Evolutionary conservation across 768 basidiomycete genomes (phyloP).

Genomic region (Naganishia friedmannii): DNA sequence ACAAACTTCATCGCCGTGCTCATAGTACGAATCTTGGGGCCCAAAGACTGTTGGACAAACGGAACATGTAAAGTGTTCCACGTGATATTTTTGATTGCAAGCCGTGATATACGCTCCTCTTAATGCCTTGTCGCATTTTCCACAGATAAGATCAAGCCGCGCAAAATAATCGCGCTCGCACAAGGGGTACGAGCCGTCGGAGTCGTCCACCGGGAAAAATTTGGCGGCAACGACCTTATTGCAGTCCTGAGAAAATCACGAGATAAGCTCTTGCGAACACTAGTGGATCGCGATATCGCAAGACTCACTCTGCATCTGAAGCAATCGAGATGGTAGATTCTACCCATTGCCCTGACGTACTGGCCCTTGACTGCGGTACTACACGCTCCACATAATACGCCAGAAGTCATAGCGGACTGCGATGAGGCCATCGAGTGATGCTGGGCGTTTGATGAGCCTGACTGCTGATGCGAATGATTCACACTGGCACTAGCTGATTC

Average conservation of each 20-base stretch:
- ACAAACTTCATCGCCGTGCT: conserved; percentile 92
- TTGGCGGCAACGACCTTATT: conserved; percentile 94
- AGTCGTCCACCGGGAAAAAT: conserved; percentile 96
- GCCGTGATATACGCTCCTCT: conserved; percentile 98
- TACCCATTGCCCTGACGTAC: conserved; percentile 89
- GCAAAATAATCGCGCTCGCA: conserved; percentile 98
- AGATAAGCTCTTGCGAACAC: neutral
- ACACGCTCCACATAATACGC: conserved; percentile 51
- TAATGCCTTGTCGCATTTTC: conserved; percentile 88
- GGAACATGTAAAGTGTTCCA: conserved; percentile 98
- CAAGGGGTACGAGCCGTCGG: conserved; percentile 81
- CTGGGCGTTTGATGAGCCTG: neutral
- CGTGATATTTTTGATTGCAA: conserved; percentile 98
- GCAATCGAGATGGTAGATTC: conserved; percentile 93
- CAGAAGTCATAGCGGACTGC: neutral
- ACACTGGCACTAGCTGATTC: conserved; percentile 1
- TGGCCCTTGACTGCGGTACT: conserved; percentile 71
- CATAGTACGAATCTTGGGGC: conserved; percentile 97
- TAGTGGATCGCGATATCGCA: neutral
- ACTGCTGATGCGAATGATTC: conserved; percentile 2
- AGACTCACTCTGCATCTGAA: conserved; percentile 89
- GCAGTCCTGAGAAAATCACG: conserved; percentile 70
- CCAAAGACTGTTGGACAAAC: conserved; percentile 94
- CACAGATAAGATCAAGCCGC: conserved; percentile 90
- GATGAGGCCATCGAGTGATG: neutral